A percentile compares a stretch with the other conserved stretches of the same genome.
Conservation (phyloP, 495 filamentous ascomycete species). For the Thermochaetoides thermophila region DNA sequence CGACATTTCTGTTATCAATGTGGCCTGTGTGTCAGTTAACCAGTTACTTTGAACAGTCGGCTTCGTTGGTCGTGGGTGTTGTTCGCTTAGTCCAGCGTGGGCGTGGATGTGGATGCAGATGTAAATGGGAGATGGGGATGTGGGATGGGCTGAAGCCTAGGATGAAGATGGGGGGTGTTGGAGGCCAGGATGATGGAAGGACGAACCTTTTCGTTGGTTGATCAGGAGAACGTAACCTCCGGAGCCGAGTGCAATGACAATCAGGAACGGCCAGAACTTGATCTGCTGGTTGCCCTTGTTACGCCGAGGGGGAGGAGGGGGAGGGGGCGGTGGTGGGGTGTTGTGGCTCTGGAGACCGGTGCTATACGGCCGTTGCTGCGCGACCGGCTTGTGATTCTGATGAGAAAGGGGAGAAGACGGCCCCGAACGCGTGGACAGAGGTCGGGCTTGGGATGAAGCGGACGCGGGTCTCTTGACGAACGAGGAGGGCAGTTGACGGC, state of each 20-base stretch:
- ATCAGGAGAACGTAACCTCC: constrained; percentile 32
- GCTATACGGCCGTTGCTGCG: constrained; percentile 20
- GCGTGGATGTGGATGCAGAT: too few species aligned
- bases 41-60: too few species aligned
- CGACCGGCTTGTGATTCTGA: constrained; percentile 3
- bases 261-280: constrained; percentile 37
- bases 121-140: neutral
- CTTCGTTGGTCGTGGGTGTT: too few species aligned
- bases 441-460: neutral
- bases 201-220: constrained; percentile 20
- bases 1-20: constrained; percentile 9
- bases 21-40: too few species aligned
- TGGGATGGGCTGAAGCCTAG: neutral
- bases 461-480: neutral
- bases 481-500: constrained; percentile 1
- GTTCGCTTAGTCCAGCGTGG: too few species aligned
- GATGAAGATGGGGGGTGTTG: neutral
- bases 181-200: neutral
- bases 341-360: constrained; percentile 4
- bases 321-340: constrained; percentile 9
- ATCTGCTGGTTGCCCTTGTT: constrained; percentile 21
- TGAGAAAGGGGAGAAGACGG: constrained; percentile 3
- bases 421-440: too few species aligned
- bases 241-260: constrained; percentile 30
- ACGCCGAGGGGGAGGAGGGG: too few species aligned